Base-by-base conservation (phyloP, 73 alveolate species). In the Tetrahymena malaccensis region DNA sequence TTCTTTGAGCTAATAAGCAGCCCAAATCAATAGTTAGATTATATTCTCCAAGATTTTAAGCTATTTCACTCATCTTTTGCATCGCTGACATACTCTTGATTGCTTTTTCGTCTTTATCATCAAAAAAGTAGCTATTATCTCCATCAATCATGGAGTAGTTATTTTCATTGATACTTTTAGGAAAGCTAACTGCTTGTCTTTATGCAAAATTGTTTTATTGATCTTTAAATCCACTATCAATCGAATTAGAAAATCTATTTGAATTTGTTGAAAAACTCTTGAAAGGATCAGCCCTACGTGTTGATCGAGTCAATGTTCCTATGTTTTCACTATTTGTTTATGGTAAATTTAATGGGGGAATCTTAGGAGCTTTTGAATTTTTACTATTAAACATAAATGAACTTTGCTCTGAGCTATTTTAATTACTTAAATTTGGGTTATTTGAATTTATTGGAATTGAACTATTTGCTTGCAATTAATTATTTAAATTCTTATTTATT, bases 281-380 rank as follows among this genome's bases (percentile, higher is more conserved):
- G 55, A 89, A 95, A 34, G 97, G 97, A 50, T 95, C 97, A 21
- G 97, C 97, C 35, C 97, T 95, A 27, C 97, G 93, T 25, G 97
- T 95, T 44, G 97, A 95, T 8, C 97, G 15, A 43, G 97, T 95
- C 85, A 89, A 35, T 7, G 94, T 94, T 6, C 97, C 97, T 12
- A 95, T 40, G 21, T 38, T 57, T 95, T 95, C 97, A 35, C 83
- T 43, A 89, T 93, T 95, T 35, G 57, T 85, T 50, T 94, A 43
- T 0, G 97, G 97, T 35, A 95, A 89, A 85, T 95, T 95, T 33
- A 95, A 56, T 34, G 97, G 97, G 9, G 97, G 97, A 6, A 95
- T 95, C 35, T 95, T 95, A 19, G 89, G 89, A n/a, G 37, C 89
- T 70, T 70, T 70, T 19, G 89, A 19, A 33, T 70, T 70, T 70